Evolutionary conservation across 129 eudicot genomes (phyloP).

Genomic region (Apium graveolens): DNA sequence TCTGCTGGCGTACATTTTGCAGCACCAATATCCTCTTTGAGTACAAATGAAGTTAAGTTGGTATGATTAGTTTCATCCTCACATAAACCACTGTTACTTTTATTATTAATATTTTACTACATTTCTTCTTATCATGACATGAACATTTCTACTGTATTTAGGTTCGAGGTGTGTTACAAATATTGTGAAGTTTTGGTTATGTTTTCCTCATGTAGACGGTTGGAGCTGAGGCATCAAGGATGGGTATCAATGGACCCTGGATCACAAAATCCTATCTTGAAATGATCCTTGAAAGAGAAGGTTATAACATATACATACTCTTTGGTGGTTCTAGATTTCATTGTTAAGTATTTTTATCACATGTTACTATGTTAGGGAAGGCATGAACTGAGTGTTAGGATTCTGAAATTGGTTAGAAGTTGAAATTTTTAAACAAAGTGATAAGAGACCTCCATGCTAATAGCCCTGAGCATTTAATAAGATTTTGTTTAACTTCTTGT

Average conservation of each 20-base stretch:
- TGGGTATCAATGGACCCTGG: constrained; percentile 89
- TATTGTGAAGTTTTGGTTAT: neutral
- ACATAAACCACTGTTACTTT: too few relatives aligned
- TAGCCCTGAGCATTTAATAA: neutral
- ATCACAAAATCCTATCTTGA: constrained; percentile 96
- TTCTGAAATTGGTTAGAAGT: neutral
- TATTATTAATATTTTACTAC: too few relatives aligned
- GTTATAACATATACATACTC: constrained; percentile 26
- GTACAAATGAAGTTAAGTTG: too few relatives aligned
- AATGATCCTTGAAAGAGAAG: constrained; percentile 86
- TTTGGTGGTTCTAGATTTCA: neutral
- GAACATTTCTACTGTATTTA: too few relatives aligned
- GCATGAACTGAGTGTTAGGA: neutral
- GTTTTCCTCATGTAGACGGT: constrained; percentile 45
- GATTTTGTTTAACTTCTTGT: neutral
- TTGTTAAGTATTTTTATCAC: neutral
- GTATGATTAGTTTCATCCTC: too few relatives aligned
- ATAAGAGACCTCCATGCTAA: neutral
- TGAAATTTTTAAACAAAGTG: neutral
- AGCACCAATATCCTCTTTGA: too few relatives aligned
- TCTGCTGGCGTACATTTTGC: too few relatives aligned
- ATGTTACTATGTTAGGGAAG: neutral
- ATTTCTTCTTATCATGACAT: too few relatives aligned
- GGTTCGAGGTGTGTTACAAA: too few relatives aligned
- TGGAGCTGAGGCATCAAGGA: constrained; percentile 74